Conservation (phyloP, 768 basidiomycete genomes). For the Collybia sordida region DNA sequence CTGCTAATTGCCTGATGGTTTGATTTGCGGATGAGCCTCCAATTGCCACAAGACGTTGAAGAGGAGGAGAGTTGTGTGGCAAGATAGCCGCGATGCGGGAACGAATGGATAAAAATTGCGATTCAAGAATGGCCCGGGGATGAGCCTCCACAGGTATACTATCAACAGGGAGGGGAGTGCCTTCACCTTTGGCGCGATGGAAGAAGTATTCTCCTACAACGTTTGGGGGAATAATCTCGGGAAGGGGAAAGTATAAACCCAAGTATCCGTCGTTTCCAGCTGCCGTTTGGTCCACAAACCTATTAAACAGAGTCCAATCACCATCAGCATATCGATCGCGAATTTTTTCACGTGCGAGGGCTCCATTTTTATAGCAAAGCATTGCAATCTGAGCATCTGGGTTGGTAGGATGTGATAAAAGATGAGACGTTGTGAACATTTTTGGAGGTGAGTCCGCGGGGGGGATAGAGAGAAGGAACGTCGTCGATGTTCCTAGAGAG, state of each 20-base stretch:
- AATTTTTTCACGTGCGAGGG: conserved; percentile 76
- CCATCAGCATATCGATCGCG: conserved; percentile 60
- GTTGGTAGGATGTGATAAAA: conserved; percentile 68
- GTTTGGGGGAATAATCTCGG: conserved; percentile 84
- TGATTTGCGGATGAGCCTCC: conserved; percentile 79
- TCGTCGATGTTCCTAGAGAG: conserved; percentile 88
- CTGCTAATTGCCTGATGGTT: conserved; percentile 70
- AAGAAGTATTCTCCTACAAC: conserved; percentile 75
- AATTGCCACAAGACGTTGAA: conserved; percentile 71
- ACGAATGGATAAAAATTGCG: conserved; percentile 81
- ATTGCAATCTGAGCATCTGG: conserved; percentile 74
- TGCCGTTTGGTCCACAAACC: conserved; percentile 51
- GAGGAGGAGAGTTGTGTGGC: conserved; percentile 30
- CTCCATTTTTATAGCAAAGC: conserved; percentile 92
- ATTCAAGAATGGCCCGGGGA: conserved; percentile 79
- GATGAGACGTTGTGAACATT: conserved; percentile 73
- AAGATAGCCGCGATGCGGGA: conserved; percentile 51
- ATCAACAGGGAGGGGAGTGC: conserved; percentile 23
- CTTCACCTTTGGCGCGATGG: conserved; percentile 26
- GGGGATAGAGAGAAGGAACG: conserved; percentile 76
- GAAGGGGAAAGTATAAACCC: conserved; percentile 81
- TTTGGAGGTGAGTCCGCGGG: conserved; percentile 62
- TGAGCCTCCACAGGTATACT: conserved; percentile 48
- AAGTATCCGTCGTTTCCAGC: conserved; percentile 59
- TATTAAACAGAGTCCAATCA: conserved; percentile 72